Percentiles rank a stretch among this genome's conserved stretches.
phyloP scores from a whole-genome alignment of 2,329 filamentous ascomycete species.

The Calonectria fujianensis region DNA sequence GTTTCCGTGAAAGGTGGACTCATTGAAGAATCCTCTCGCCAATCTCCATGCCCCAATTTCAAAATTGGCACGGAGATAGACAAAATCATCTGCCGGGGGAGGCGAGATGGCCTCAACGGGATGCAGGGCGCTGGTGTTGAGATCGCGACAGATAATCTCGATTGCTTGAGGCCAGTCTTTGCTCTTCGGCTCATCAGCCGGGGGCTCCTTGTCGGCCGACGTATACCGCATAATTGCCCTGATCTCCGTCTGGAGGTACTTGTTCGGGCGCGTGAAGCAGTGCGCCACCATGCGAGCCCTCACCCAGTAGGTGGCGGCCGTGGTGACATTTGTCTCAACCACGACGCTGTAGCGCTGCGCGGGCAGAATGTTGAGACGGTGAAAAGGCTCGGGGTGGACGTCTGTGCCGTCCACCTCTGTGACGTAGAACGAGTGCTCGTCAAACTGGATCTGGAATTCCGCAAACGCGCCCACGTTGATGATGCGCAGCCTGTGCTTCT shows the following conservation, averaged over 20 bases:
- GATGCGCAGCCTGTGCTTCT: constrained; percentile 79
- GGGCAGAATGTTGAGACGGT: constrained; percentile 79
- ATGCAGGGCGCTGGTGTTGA: constrained; percentile 69
- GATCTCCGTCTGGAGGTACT: constrained; percentile 56
- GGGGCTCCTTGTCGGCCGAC: accelerated
- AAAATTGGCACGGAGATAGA: constrained; percentile 72
- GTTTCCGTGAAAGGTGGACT: constrained; percentile 67
- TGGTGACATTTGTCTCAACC: constrained; percentile 75
- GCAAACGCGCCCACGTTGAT: constrained; percentile 83
- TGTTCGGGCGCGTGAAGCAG: constrained; percentile 61
- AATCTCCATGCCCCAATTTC: constrained; percentile 73
- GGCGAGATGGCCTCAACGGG: constrained; percentile 60
- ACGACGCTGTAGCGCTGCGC: constrained; percentile 83
- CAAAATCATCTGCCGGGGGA: constrained; percentile 62
- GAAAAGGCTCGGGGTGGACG: constrained; percentile 75
- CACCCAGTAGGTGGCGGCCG: constrained; percentile 76
- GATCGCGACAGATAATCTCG: constrained; percentile 70
- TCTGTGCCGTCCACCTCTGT: constrained; percentile 83
- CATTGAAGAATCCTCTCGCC: constrained; percentile 73
- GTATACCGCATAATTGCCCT: constrained; percentile 58
- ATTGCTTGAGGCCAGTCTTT: constrained; percentile 70
- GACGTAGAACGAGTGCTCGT: constrained; percentile 78
- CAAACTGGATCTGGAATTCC: constrained; percentile 82
- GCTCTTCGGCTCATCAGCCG: constrained; percentile 58
- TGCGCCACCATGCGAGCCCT: constrained; percentile 70